phyloP scores from a whole-genome alignment of 805 yeast species.

The Yueomyces sinensis region DNA sequence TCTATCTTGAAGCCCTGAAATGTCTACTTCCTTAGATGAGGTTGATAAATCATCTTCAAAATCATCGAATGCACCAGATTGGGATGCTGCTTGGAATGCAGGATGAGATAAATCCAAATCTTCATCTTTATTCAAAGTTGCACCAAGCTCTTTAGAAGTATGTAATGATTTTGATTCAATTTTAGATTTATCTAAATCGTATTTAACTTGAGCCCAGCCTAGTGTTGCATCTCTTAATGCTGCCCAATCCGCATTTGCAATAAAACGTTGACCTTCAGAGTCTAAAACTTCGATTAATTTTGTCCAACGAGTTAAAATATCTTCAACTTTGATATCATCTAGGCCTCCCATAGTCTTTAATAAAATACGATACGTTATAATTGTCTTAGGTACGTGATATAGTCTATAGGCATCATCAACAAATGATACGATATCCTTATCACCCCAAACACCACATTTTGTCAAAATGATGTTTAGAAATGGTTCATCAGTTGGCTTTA shows the following conservation, averaged over 20 bases:
- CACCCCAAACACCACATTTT: constrained; percentile 54
- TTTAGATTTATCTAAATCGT: constrained; percentile 1
- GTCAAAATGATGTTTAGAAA: constrained; percentile 66
- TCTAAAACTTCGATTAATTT: constrained; percentile 38
- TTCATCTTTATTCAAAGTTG: background rate
- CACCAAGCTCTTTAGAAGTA: background rate
- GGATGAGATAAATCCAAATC: constrained; percentile 16
- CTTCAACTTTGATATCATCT: constrained; percentile 34
- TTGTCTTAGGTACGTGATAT: constrained; percentile 46
- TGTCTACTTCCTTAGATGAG: background rate
- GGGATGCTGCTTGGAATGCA: constrained; percentile 25
- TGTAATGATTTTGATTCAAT: constrained; percentile 1
- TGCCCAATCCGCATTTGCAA: constrained; percentile 79
- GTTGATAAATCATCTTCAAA: constrained; percentile 3
- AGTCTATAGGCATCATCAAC: constrained; percentile 45
- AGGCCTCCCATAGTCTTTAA: constrained; percentile 63
- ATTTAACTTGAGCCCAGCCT: constrained; percentile 22
- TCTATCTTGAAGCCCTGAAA: constrained; percentile 25
- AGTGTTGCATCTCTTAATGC: constrained; percentile 66
- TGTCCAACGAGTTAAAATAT: constrained; percentile 46
- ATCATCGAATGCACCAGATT: constrained; percentile 27
- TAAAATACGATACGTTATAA: constrained; percentile 58
- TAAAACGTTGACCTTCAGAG: constrained; percentile 40
- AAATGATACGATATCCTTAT: constrained; percentile 49
- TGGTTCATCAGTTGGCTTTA: constrained; percentile 61